Conservation (phyloP, 2,329 filamentous ascomycete species). For the Drechslerella dactyloides region DNA sequence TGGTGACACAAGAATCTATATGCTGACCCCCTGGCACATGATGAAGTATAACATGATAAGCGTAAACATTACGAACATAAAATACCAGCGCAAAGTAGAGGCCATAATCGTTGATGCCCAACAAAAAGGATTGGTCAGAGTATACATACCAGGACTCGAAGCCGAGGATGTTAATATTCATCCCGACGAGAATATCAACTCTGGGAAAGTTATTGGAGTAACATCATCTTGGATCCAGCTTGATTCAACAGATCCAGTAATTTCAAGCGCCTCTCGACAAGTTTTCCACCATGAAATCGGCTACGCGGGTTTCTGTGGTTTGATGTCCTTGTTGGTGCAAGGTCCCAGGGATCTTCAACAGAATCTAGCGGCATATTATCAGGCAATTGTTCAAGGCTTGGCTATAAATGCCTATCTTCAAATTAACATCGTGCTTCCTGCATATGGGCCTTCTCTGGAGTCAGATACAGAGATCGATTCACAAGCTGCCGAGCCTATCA, state of each 20-base stretch:
- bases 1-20: background rate
- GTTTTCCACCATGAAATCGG: slow-evolving; percentile 85
- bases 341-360: slow-evolving; percentile 73
- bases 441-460: slow-evolving; percentile 66
- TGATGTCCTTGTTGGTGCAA: slow-evolving; percentile 79
- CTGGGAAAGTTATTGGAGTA: slow-evolving; percentile 59
- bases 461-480: slow-evolving; percentile 63
- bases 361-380: slow-evolving; percentile 74
- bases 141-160: slow-evolving; percentile 65
- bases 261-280: slow-evolving; percentile 77
- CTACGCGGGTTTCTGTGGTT: slow-evolving; percentile 93
- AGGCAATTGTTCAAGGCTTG: slow-evolving; percentile 81
- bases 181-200: slow-evolving; percentile 57
- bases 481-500: slow-evolving; percentile 56
- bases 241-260: slow-evolving; percentile 65
- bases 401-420: slow-evolving; percentile 76
- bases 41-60: slow-evolving; percentile 78
- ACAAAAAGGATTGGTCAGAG: slow-evolving; percentile 59
- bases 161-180: slow-evolving; percentile 60
- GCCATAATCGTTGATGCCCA: slow-evolving; percentile 58
- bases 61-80: slow-evolving; percentile 75
- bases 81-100: slow-evolving; percentile 74
- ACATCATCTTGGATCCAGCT: slow-evolving; percentile 55
- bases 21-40: background rate
- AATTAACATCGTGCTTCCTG: slow-evolving; percentile 79